These are phyloP conservation scores for Cryptosporidium meleagridis DNA, from an alignment of 169 alveolate species.

Conservation along the genomic window DNA sequence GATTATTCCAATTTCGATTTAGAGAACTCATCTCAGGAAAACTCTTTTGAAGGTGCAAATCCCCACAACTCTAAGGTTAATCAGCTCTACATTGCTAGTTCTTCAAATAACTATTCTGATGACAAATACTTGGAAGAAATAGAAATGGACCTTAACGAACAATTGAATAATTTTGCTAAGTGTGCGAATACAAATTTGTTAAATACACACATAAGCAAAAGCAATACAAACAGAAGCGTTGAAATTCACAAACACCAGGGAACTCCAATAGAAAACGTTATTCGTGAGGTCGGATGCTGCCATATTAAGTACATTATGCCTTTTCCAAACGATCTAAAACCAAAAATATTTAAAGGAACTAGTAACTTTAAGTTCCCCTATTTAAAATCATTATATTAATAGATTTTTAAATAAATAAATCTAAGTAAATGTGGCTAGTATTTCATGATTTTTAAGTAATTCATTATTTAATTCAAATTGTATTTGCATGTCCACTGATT, in stretches of 20 bases:
- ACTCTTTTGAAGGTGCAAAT: neutral
- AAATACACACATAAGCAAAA: neutral
- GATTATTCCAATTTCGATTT: neutral
- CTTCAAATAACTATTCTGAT: neutral
- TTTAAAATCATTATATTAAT: slow-evolving; percentile 50
- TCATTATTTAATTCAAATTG: neutral
- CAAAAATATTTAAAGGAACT: slow-evolving; percentile 39
- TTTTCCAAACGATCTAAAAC: slow-evolving; percentile 44
- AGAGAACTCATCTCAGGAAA: neutral
- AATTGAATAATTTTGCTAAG: neutral
- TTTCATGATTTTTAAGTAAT: neutral
- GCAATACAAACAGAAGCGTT: neutral
- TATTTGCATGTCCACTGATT: slow-evolving; percentile 49
- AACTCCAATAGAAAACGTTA: slow-evolving; percentile 7
- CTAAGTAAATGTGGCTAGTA: neutral
- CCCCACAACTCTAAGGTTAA: neutral
- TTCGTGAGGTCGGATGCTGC: slow-evolving; percentile 46
- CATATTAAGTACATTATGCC: slow-evolving; percentile 31
- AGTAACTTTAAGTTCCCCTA: slow-evolving; percentile 35
- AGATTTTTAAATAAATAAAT: neutral
- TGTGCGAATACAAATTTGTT: neutral
- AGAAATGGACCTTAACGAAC: slow-evolving; percentile 34
- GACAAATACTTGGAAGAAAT: slow-evolving; percentile 31
- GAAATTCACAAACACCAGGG: neutral
- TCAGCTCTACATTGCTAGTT: neutral